Base-by-base conservation (phyloP, 2,329 filamentous ascomycete genomes). In the Talaromyces sp. region DNA sequence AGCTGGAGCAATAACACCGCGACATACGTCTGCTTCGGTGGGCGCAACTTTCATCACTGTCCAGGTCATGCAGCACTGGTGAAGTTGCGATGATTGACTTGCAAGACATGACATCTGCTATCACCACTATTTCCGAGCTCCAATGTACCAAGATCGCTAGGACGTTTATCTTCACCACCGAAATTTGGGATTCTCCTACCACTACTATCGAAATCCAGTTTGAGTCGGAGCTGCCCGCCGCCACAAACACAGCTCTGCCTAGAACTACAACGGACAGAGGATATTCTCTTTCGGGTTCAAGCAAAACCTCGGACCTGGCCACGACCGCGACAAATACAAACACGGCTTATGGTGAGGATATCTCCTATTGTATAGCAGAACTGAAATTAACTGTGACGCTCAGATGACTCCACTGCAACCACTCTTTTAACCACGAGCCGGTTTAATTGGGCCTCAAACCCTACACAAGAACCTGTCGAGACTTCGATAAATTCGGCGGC, bases 111-210 rank as follows among this genome's bases (percentile, higher is more conserved):
- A 56, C 56, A 58, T 41, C 43, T 58, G 58, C 56, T 50, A 61
- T 62, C 49, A 64, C 62, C 27, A 65, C 55, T 26, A 32, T 59
- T 55, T 66, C 66, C 43, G 66, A 68, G 41, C 63, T 65, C 51
- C 63, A 65, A 64, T 71, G 67, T 58, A 68, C 67, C 43, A 68
- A 67, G 58, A 57, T 68, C 35, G 63, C 61, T 52, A 65, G 64
- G 32, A 62, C 58, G 24, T 21, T 58, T 43, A 56, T 64, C 31
- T 65, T 67, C n/a, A 60, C 58, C 13, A 58, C 62, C 50, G 43
- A 29, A n/a, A 10, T 13, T 51, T 58, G 60, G 31, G 41, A 58
- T 17, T 41, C 59, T 17, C 55, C 43, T 59, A 58, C 61, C n/a
- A 56, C 64, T 26, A 29, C 49, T 52, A 19, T 29, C 17, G 24